Base-by-base conservation (phyloP, 2,329 filamentous ascomycete species). In the Sclerotinia subarctica region DNA sequence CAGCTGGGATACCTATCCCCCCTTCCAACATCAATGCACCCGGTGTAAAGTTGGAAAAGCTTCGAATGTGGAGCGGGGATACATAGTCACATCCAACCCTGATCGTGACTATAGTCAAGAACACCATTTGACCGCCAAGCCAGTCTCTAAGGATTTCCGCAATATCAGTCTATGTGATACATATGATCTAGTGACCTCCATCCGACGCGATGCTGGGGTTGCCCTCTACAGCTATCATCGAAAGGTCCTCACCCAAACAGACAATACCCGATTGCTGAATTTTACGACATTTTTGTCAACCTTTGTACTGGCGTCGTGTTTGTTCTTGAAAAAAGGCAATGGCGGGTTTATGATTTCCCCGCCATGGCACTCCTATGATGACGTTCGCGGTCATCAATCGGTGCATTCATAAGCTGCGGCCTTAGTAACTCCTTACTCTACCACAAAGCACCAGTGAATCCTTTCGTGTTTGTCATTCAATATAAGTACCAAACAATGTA, bases 51-150 rank as follows among this genome's bases (percentile, higher is more conserved):
- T 24, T 24, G 11, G 24, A 29, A 2, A 26, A 15, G 1, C 5
- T 29, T 15, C 38, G 38, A 42, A 4, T 29, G 51, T 17, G 6
- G 7, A 53, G 15, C 24, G 29, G 26, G 21, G 19, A 38, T 57
- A 24, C 7, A 57, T 57, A 57, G 32, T 35, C 52, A 54, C 29
- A 54, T 35, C 52, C 29, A 54, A 19, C 52, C 29, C 29, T 13
- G 52, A 54, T 54, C 29, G 29, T 54, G 52, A 54, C 52, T 54
- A n/a, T 54, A 10, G 24, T 57, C 21, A 57, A 57, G 32, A 57
- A 57, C 53, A 38, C 17, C 1, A 8, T 38, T 57, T 57, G 53
- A 56, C 21, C 53, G 53, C 32, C 11, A 57, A 24, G 29, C 53
- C 53, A 38, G 29, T 35, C 13, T 24, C 29, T 19, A 7, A n/a